Conservation (phyloP, 1,284 basidiomycete genomes). For the Fomitopsis pinicola region DNA sequence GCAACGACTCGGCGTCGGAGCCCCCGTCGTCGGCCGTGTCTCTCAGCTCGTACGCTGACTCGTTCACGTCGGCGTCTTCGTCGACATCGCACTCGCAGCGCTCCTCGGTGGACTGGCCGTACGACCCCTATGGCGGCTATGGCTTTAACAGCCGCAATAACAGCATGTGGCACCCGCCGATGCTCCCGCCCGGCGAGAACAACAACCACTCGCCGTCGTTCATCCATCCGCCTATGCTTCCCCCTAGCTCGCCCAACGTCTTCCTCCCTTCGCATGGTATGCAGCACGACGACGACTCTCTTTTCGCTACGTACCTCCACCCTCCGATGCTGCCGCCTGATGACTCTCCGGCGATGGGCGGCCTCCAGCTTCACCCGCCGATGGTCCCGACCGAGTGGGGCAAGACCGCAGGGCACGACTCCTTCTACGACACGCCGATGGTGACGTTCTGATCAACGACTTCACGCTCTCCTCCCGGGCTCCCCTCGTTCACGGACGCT, state of each 20-base stretch:
- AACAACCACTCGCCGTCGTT: conserved; percentile 42
- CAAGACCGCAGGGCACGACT: conserved; percentile 20
- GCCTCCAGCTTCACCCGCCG: conserved; percentile 35
- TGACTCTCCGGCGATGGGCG: conserved; percentile 30
- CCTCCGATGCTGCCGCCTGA: conserved; percentile 49
- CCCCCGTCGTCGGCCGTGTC: conserved; percentile 39
- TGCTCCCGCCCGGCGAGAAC: conserved; percentile 41
- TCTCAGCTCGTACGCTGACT: conserved; percentile 31
- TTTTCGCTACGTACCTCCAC: conserved; percentile 52
- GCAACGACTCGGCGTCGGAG: conserved; percentile 61
- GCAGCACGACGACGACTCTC: conserved; percentile 37
- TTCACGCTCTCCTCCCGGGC: conserved; percentile 7
- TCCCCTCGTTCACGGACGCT: conserved; percentile 6
- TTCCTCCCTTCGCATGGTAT: conserved; percentile 44
- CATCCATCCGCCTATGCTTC: conserved; percentile 60
- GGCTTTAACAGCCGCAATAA: conserved; percentile 43
- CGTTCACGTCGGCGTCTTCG: conserved; percentile 34
- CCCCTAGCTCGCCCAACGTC: conserved; percentile 44
- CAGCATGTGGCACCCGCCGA: conserved; percentile 70
- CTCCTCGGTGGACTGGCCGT: conserved; percentile 62
- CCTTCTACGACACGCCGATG: conserved; percentile 25
- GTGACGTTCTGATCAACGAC: conserved; percentile 21
- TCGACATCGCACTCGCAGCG: conserved; percentile 40
- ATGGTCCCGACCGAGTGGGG: conserved; percentile 34
- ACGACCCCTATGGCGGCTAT: conserved; percentile 28